A percentile compares a stretch with the other conserved stretches of the same genome.
These are phyloP conservation scores for Fraxinus floribunda DNA, from an alignment of 305 asterid species.

Conservation along the genomic window DNA sequence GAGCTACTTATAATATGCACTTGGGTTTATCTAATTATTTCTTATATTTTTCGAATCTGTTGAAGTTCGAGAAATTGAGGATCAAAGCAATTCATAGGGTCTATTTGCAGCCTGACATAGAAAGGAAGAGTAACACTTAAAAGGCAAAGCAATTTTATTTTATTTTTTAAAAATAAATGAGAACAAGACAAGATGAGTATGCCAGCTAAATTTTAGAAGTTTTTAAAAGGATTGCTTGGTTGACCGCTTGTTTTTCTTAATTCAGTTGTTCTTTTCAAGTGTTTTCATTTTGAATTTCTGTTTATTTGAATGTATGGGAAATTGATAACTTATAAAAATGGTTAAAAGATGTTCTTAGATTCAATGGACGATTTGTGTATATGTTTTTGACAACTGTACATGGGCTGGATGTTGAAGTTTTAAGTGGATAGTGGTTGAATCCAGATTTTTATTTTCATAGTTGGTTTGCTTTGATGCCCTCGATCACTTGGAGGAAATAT, in stretches of 20 bases:
- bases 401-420: neutral
- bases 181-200: neutral
- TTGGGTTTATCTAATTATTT: constrained; percentile 18
- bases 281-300: neutral
- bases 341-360: neutral
- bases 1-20: neutral
- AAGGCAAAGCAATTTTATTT: neutral
- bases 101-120: constrained; percentile 17
- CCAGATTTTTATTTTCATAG: neutral
- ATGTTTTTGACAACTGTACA: neutral
- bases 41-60: neutral
- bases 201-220: neutral
- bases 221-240: neutral
- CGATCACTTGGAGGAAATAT: neutral
- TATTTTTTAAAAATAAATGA: neutral
- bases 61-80: constrained; percentile 15
- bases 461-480: neutral
- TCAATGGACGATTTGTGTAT: neutral
- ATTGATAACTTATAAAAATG: neutral
- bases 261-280: neutral
- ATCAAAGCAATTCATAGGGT: constrained; percentile 6
- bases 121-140: neutral
- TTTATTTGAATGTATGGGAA: neutral
- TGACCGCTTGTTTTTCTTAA: neutral
- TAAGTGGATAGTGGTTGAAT: neutral